phyloP scores from a whole-genome alignment of 225 moss, liverwort and hornwort genomes.

The Neckera pumila region DNA sequence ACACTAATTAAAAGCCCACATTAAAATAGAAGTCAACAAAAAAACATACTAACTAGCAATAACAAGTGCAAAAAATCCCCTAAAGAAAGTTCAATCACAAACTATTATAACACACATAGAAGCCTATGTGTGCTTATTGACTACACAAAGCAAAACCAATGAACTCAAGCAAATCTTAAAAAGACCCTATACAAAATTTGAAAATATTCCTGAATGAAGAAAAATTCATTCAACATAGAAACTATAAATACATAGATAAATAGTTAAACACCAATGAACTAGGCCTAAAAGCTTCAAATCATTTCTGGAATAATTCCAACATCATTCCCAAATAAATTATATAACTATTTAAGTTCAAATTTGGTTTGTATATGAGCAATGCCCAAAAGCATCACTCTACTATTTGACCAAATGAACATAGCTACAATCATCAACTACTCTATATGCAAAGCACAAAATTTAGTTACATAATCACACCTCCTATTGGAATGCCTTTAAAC shows the following conservation, averaged over 20 bases:
- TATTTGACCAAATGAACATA: not conserved
- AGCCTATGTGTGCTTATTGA: no score
- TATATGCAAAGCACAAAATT: not conserved
- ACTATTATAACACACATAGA: not conserved
- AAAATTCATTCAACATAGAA: not conserved
- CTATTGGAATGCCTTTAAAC: not conserved
- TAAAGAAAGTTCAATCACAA: not conserved
- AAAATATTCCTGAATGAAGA: not conserved
- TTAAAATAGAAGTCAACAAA: not conserved
- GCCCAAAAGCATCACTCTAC: not conserved
- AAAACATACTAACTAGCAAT: not conserved
- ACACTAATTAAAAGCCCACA: not conserved
- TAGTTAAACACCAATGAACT: not conserved
- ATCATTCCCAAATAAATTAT: no score
- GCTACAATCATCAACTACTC: not conserved
- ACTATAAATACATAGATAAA: not conserved
- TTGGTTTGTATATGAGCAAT: no score
- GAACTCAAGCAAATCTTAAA: not conserved
- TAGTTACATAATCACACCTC: not conserved
- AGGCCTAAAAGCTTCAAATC: not conserved
- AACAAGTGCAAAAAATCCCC: not conserved
- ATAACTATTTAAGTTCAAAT: no score
- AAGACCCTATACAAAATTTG: not conserved
- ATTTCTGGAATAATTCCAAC: not conserved
- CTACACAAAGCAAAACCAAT: not conserved